phyloP scores from a whole-genome alignment of 2,329 filamentous ascomycete species.

The Diplodia sapinea region DNA sequence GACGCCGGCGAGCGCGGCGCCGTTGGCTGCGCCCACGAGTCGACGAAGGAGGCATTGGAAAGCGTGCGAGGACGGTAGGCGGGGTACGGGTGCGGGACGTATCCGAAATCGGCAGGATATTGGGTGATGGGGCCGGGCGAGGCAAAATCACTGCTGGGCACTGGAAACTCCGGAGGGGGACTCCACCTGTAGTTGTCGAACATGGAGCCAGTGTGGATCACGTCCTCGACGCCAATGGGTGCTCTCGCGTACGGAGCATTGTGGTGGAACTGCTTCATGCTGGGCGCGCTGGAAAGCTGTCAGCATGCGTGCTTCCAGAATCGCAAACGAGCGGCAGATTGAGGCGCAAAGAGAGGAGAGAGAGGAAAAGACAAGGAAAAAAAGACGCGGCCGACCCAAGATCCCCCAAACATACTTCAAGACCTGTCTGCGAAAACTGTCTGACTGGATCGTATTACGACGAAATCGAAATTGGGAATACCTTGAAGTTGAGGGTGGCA shows the following conservation, averaged over 20 bases:
- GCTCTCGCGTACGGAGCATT: slow-evolving; percentile 1
- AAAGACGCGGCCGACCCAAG: neutral
- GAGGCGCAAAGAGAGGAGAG: neutral
- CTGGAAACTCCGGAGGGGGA: slow-evolving; percentile 34
- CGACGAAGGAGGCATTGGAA: slow-evolving; percentile 46
- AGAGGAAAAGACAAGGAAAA: neutral
- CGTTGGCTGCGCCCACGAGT: slow-evolving; percentile 33
- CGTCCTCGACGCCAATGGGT: slow-evolving; percentile 8
- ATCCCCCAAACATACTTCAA: slow-evolving; percentile 29
- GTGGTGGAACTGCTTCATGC: slow-evolving; percentile 18
- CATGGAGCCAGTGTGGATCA: slow-evolving; percentile 12
- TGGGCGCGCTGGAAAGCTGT: slow-evolving; percentile 1
- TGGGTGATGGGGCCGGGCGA: slow-evolving; percentile 37
- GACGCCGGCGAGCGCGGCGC: slow-evolving; percentile 42
- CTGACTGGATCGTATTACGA: slow-evolving; percentile 21
- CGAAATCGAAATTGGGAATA: slow-evolving; percentile 30
- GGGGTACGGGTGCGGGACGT: slow-evolving; percentile 30
- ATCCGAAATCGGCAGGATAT: slow-evolving; percentile 29
- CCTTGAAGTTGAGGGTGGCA: slow-evolving; percentile 29
- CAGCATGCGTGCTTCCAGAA: neutral
- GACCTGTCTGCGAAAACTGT: slow-evolving; percentile 25
- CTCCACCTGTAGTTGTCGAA: slow-evolving; percentile 29
- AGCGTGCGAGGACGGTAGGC: slow-evolving; percentile 43
- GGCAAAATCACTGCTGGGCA: slow-evolving; percentile 42
- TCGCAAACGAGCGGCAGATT: neutral